phyloP scores from a whole-genome alignment of 148 eudicot species.

The Persicaria maculosa region DNA sequence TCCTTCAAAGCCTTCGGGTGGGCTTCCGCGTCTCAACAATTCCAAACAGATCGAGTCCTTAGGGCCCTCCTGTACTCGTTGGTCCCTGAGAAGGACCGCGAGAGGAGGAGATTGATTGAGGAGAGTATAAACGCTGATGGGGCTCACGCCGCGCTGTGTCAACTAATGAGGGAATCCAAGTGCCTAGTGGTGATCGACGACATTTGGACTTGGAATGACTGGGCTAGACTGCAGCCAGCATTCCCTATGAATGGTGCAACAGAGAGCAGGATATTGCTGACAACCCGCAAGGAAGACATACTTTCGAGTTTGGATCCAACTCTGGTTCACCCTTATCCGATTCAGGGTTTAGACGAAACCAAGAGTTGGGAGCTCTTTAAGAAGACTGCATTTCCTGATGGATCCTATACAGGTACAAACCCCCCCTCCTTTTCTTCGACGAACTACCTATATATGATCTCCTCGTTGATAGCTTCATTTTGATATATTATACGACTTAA shows the following conservation, averaged over 20 bases:
- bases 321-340: not conserved
- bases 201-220: not conserved
- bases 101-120: not conserved
- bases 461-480: not conserved
- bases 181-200: conserved; percentile 1
- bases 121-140: not conserved
- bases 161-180: not conserved
- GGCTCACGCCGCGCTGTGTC: not conserved
- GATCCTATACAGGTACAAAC: not conserved
- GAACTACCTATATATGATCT: not conserved
- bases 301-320: not conserved
- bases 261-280: not conserved
- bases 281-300: not conserved
- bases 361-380: not conserved
- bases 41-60: not conserved
- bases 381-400: not conserved
- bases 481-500: no score
- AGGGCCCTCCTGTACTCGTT: not conserved
- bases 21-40: not conserved
- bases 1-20: not conserved
- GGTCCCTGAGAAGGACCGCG: not conserved
- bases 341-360: not conserved
- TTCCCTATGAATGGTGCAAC: not conserved
- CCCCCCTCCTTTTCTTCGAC: no score
- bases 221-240: not conserved